A percentile compares a stretch with the other conserved stretches of the same genome.
Conservation (phyloP, 352 stramenopile species). For the Phytophthora pistaciae region DNA sequence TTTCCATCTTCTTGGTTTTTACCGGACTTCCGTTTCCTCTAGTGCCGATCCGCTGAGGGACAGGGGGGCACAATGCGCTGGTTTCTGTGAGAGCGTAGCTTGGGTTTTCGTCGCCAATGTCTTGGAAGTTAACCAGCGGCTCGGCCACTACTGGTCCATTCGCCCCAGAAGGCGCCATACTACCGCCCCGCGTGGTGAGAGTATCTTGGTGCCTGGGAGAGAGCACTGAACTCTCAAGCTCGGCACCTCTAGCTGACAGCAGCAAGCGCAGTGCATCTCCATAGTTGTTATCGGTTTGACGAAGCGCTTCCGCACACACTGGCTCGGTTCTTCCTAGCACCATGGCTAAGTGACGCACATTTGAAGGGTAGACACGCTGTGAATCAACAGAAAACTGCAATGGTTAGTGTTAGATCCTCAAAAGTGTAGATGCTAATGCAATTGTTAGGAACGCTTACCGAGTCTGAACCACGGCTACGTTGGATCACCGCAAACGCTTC, state of each 20-base stretch:
- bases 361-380: conserved; percentile 44
- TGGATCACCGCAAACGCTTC: conserved; percentile 39
- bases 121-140: conserved; percentile 63
- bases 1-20: conserved; percentile 52
- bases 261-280: conserved; percentile 66
- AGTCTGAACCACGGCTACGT: conserved; percentile 6
- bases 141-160: conserved; percentile 10
- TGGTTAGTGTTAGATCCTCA: conserved; percentile 11
- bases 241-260: conserved; percentile 45
- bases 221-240: conserved; percentile 36
- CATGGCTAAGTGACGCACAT: conserved; percentile 58
- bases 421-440: neutral
- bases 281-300: conserved; percentile 59
- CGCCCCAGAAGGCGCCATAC: neutral
- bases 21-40: conserved; percentile 51
- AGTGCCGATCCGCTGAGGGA: conserved; percentile 19
- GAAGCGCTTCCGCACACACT: conserved; percentile 69
- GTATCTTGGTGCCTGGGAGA: conserved; percentile 15
- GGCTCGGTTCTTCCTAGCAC: conserved; percentile 57
- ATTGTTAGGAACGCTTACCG: conserved; percentile 17
- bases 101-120: conserved; percentile 81
- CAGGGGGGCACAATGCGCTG: conserved; percentile 40
- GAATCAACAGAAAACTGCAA: conserved; percentile 5
- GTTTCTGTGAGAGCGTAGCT: conserved; percentile 80
- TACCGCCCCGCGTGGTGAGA: neutral